Evolutionary conservation across 2,329 filamentous ascomycete genomes (phyloP).

Genomic region (Cladosporium oxysporum): DNA sequence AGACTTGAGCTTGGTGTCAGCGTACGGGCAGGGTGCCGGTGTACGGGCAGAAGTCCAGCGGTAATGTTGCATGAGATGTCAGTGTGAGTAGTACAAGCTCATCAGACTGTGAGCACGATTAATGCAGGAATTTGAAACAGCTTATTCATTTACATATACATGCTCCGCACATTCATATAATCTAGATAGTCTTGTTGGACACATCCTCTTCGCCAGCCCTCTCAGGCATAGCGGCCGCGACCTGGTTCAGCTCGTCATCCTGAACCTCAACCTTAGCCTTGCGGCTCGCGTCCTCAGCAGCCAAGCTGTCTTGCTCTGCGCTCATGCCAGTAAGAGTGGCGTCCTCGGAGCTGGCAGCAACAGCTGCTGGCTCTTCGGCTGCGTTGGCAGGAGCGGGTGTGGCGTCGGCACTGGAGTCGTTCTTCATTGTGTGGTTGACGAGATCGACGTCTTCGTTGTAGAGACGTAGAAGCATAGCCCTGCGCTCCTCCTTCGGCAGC

Average conservation of each 20-base stretch:
- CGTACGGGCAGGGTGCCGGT: background rate
- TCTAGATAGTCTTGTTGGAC: slow-evolving; percentile 50
- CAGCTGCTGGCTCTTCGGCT: background rate
- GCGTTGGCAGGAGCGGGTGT: slow-evolving; percentile 11
- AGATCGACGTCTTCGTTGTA: slow-evolving; percentile 88
- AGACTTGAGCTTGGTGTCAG: background rate
- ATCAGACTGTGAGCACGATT: background rate
- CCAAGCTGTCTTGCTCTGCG: slow-evolving; percentile 42
- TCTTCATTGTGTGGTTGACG: slow-evolving; percentile 60
- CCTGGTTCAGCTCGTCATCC: slow-evolving; percentile 38
- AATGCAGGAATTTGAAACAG: background rate
- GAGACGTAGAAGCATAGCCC: slow-evolving; percentile 83
- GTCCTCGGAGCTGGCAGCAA: background rate
- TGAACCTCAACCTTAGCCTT: slow-evolving; percentile 36
- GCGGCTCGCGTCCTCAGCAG: slow-evolving; percentile 39
- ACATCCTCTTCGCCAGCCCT: slow-evolving; percentile 49
- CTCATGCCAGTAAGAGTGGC: slow-evolving; percentile 17
- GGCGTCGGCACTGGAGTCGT: slow-evolving; percentile 15
- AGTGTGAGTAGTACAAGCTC: background rate
- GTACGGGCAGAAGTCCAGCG: background rate
- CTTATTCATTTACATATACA: slow-evolving; percentile 19
- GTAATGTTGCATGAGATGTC: background rate
- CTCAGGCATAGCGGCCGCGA: slow-evolving; percentile 47
- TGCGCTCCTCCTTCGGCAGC: slow-evolving; percentile 95
- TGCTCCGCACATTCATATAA: background rate